phyloP scores from a whole-genome alignment of 202 grass and related monocot genomes.

The Dendrocalamus latiflorus region DNA sequence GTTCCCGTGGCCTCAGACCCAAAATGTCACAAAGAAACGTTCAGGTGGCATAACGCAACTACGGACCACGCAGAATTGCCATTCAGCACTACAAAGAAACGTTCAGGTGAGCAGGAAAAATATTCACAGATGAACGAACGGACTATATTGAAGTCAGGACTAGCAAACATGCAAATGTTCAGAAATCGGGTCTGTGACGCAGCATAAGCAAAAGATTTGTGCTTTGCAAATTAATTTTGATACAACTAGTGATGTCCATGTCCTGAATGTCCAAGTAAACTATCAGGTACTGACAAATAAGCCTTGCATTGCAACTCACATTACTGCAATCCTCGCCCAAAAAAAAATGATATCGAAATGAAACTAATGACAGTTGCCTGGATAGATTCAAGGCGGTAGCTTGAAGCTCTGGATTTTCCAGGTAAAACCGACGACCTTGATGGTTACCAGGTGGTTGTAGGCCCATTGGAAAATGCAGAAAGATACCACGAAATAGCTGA shows the following conservation, averaged over 20 bases:
- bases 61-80: neutral
- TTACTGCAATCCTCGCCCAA: neutral
- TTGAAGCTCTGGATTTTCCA: neutral
- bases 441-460: neutral
- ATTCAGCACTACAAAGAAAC: neutral
- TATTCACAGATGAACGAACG: neutral
- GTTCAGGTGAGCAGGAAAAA: neutral
- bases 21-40: neutral
- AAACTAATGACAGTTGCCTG: neutral
- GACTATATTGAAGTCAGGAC: no score
- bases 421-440: neutral
- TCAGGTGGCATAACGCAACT: neutral
- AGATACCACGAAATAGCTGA: neutral
- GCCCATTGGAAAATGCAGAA: neutral
- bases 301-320: neutral
- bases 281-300: neutral
- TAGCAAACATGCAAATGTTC: neutral
- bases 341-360: neutral
- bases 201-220: no score
- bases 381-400: neutral
- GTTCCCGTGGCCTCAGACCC: neutral
- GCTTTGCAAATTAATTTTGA: no score
- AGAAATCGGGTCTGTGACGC: neutral
- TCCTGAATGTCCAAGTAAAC: neutral
- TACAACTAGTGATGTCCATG: neutral